A percentile compares a stretch with the other conserved stretches of the same genome.
These are phyloP conservation scores for Citrus sp. DNA, from an alignment of 345 rosid genomes.

Conservation along the genomic window DNA sequence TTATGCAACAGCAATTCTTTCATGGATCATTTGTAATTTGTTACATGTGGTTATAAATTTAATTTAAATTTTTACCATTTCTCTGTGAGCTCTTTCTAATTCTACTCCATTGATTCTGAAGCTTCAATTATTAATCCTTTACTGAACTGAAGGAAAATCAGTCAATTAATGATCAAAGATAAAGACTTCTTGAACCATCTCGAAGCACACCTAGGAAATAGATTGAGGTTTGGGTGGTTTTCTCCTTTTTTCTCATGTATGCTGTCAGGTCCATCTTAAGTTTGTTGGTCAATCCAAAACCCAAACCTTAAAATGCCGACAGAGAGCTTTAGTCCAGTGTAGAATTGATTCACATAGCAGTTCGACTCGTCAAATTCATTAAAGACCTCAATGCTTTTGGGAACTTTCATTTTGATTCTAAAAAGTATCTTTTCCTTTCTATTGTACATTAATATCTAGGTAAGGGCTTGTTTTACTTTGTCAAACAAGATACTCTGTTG, in stretches of 20 bases:
- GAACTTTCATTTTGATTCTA: slow-evolving; percentile 40
- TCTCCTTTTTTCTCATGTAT: slow-evolving; percentile 74
- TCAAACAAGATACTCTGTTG: slow-evolving; percentile 71
- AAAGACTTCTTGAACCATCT: slow-evolving; percentile 62
- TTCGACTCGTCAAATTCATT: slow-evolving; percentile 74
- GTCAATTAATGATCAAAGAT: slow-evolving; percentile 14
- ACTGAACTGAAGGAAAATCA: background rate
- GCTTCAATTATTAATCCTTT: slow-evolving; percentile 11
- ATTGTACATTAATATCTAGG: slow-evolving; percentile 53
- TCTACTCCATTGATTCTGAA: slow-evolving; percentile 27
- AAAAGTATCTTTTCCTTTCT: slow-evolving; percentile 33
- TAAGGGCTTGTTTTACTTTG: slow-evolving; percentile 64
- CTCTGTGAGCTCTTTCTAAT: background rate
- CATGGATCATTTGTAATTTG: background rate
- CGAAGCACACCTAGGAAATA: slow-evolving; percentile 63
- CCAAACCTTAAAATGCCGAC: slow-evolving; percentile 29
- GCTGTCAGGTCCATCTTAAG: slow-evolving; percentile 71
- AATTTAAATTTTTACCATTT: background rate
- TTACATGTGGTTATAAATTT: background rate
- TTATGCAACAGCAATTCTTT: background rate
- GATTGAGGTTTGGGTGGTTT: slow-evolving; percentile 82
- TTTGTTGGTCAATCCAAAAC: slow-evolving; percentile 49
- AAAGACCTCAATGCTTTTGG: slow-evolving; percentile 65
- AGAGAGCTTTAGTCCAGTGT: slow-evolving; percentile 74
- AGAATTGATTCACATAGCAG: slow-evolving; percentile 75